Percentiles rank a stretch among this genome's conserved stretches.
Evolutionary conservation across 176 grass and related monocot species (phyloP).

Genomic region (Secale cereale): DNA sequence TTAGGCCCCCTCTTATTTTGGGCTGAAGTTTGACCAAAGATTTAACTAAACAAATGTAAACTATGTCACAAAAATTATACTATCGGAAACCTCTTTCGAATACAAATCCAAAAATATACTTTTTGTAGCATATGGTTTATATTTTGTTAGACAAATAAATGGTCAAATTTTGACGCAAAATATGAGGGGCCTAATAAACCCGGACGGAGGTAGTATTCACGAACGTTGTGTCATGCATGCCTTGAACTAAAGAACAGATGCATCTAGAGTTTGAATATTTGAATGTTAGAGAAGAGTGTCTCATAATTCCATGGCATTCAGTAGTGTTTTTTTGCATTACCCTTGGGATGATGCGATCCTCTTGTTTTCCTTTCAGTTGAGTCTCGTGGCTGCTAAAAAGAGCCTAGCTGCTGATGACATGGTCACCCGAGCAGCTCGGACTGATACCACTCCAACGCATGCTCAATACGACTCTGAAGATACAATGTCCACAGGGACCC

Average conservation of each 20-base stretch:
- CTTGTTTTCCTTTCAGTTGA: constrained; percentile 55
- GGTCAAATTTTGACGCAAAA: too few relatives aligned
- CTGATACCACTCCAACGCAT: constrained; percentile 36
- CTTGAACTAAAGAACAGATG: constrained; percentile 2
- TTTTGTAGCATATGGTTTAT: too few relatives aligned
- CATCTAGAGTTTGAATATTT: background rate
- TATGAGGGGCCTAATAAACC: too few relatives aligned
- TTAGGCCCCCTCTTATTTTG: too few relatives aligned
- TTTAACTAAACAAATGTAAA: too few relatives aligned
- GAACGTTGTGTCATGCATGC: background rate
- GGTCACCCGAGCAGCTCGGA: constrained; percentile 6
- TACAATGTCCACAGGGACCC: constrained; percentile 54
- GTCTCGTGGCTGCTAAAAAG: constrained; percentile 78
- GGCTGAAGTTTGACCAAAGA: too few relatives aligned
- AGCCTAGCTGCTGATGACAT: constrained; percentile 51
- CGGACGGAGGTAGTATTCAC: too few relatives aligned
- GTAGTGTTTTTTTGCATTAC: constrained; percentile 9
- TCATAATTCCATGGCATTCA: background rate
- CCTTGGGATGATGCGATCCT: background rate
- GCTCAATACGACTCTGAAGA: constrained; percentile 68
- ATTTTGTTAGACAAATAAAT: too few relatives aligned
- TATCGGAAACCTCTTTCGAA: too few relatives aligned
- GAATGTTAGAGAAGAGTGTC: constrained; percentile 6
- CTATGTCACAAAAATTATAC: too few relatives aligned
- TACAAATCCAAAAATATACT: too few relatives aligned